These are phyloP conservation scores for Xylogone sp. DNA, from an alignment of 2,329 filamentous ascomycete species.

Conservation along the genomic window DNA sequence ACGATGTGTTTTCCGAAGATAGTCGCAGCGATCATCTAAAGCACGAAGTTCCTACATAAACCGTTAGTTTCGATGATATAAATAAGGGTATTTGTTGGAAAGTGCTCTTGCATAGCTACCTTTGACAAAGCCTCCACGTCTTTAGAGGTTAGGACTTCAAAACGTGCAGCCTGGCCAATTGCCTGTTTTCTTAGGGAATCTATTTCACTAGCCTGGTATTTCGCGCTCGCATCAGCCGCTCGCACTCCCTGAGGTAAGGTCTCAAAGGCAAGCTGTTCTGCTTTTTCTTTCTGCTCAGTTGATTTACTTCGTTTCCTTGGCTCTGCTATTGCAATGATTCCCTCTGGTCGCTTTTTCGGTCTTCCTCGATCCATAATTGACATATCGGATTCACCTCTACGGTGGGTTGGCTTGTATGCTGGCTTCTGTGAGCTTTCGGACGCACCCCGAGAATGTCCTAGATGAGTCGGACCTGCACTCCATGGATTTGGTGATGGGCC, in stretches of 20 bases:
- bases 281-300: slow-evolving; percentile 7
- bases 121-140: slow-evolving; percentile 64
- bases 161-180: slow-evolving; percentile 56
- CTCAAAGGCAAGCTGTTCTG: slow-evolving; percentile 56
- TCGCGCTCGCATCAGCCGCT: slow-evolving; percentile 46
- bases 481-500: slow-evolving; percentile 19
- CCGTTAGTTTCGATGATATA: slow-evolving; percentile 3
- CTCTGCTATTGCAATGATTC: slow-evolving; percentile 33
- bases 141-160: slow-evolving; percentile 58
- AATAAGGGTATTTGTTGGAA: background rate
- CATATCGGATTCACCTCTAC: slow-evolving; percentile 53
- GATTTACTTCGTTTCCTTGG: slow-evolving; percentile 35
- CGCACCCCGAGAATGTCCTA: slow-evolving; percentile 16
- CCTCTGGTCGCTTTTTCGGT: slow-evolving; percentile 50
- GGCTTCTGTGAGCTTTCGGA: slow-evolving; percentile 21
- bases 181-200: slow-evolving; percentile 55
- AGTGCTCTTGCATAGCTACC: slow-evolving; percentile 41
- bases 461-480: slow-evolving; percentile 7
- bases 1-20: slow-evolving; percentile 72
- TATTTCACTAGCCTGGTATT: slow-evolving; percentile 46
- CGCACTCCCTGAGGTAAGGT: slow-evolving; percentile 55
- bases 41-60: slow-evolving; percentile 60
- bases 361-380: slow-evolving; percentile 59
- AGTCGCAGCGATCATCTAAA: slow-evolving; percentile 75
- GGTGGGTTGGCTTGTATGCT: slow-evolving; percentile 33